Percentiles rank a stretch among this genome's conserved stretches.
phyloP scores from a whole-genome alignment of 2,329 filamentous ascomycete species.

The Tolypocladium ovalisporum region DNA sequence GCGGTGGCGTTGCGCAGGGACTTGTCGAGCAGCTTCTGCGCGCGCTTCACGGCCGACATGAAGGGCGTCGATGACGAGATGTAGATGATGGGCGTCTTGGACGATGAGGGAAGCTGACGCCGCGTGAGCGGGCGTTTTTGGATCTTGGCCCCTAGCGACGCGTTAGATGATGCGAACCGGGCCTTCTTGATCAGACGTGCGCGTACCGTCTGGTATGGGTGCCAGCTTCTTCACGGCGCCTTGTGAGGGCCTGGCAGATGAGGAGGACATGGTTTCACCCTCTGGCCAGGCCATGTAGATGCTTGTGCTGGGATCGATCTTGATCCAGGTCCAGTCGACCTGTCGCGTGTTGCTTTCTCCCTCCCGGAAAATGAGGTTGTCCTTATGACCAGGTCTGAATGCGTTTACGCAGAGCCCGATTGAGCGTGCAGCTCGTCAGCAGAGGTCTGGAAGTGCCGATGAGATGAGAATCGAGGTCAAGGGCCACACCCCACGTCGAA shows the following conservation, averaged over 20 bases:
- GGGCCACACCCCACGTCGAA: background rate
- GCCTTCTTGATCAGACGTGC: background rate
- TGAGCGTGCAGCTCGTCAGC: background rate
- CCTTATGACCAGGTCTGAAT: background rate
- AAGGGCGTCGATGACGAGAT: constrained; percentile 55
- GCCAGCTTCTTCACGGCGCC: constrained; percentile 18
- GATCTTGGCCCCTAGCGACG: constrained; percentile 31
- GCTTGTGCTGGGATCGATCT: background rate
- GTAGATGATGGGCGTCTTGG: constrained; percentile 45
- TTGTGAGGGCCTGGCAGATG: background rate
- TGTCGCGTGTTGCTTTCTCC: background rate
- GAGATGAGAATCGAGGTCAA: background rate
- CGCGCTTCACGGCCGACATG: constrained; percentile 55
- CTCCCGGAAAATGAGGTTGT: background rate
- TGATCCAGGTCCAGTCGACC: background rate
- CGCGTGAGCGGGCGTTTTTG: constrained; percentile 36
- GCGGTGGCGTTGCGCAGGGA: constrained; percentile 27
- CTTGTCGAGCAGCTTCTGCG: constrained; percentile 50
- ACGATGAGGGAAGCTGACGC: constrained; percentile 28
- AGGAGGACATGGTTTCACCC: background rate
- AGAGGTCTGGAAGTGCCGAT: background rate
- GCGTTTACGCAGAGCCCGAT: background rate
- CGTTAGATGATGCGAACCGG: background rate
- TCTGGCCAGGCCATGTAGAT: background rate
- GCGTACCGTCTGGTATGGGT: constrained; percentile 20